Conservation (phyloP, 805 yeast genomes). For the Wickerhamia fluorescens region DNA sequence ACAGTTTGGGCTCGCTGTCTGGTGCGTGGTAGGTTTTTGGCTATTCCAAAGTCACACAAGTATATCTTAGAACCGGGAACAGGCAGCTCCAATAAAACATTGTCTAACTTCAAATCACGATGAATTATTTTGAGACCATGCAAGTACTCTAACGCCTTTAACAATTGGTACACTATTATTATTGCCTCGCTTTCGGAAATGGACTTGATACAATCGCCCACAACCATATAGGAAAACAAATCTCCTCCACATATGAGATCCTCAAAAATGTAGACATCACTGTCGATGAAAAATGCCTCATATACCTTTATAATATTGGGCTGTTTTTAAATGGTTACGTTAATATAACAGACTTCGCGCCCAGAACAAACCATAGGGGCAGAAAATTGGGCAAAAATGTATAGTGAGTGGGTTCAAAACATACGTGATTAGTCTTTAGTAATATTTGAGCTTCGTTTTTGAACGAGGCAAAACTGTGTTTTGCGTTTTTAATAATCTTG, state of each 20-base stretch:
- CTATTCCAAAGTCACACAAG: constrained; percentile 63
- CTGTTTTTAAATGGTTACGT: constrained; percentile 9
- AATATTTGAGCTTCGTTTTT: too few relatives aligned
- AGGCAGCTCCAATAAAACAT: constrained; percentile 50
- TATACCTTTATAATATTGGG: constrained; percentile 45
- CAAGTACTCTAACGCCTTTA: not conserved
- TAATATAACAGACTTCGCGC: too few relatives aligned
- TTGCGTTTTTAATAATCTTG: too few relatives aligned
- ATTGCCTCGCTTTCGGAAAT: constrained; percentile 12
- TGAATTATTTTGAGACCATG: not conserved
- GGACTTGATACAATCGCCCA: constrained; percentile 31
- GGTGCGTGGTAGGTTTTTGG: constrained; percentile 14
- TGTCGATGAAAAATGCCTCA: constrained; percentile 20
- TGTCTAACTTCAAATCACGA: constrained; percentile 62
- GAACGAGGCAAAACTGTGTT: too few relatives aligned
- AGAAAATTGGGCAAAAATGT: too few relatives aligned
- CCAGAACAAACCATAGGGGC: too few relatives aligned
- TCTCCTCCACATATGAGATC: constrained; percentile 53
- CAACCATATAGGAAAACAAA: constrained; percentile 46
- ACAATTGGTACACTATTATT: not conserved
- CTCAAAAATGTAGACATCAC: constrained; percentile 38
- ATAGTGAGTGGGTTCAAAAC: too few relatives aligned
- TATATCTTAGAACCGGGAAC: constrained; percentile 46
- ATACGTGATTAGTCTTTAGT: too few relatives aligned
- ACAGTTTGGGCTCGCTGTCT: constrained; percentile 40